Conservation (phyloP, 345 rosid genomes). For the Crucihimalaya himalaica region DNA sequence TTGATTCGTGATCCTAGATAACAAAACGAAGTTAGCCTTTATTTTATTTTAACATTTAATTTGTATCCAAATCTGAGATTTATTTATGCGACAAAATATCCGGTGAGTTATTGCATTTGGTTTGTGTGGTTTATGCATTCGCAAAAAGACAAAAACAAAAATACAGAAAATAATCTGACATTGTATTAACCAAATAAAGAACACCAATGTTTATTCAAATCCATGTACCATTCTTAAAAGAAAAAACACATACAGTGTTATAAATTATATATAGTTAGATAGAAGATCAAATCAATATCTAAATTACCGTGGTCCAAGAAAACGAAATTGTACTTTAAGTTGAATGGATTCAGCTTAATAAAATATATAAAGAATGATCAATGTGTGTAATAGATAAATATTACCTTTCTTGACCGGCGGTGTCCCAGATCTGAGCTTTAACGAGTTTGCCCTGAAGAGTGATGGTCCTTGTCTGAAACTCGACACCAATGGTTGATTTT, state of each 20-base stretch:
- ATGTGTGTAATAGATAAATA: background rate
- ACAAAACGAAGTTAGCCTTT: background rate
- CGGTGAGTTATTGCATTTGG: background rate
- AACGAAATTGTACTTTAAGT: background rate
- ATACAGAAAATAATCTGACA: background rate
- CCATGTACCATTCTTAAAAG: background rate
- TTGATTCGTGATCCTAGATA: background rate
- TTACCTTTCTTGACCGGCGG: slow-evolving; percentile 95
- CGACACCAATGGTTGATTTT: slow-evolving; percentile 85
- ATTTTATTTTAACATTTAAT: background rate
- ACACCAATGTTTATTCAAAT: background rate
- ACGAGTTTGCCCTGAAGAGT: slow-evolving; percentile 59
- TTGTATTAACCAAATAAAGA: background rate
- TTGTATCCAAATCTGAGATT: background rate
- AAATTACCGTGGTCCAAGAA: slow-evolving; percentile 26
- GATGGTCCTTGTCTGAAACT: slow-evolving; percentile 78
- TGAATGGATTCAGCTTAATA: background rate
- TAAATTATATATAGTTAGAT: background rate
- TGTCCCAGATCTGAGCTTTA: slow-evolving; percentile 97
- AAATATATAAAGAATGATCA: background rate
- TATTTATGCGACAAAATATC: background rate
- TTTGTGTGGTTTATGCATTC: background rate
- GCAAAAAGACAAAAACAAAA: background rate
- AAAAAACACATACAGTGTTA: background rate
- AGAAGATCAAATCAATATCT: background rate